Evolutionary conservation across 2,329 filamentous ascomycete species (phyloP), one percentile per base, ranked within the genome.

Genomic region (Hypoxylon rubiginosum): DNA sequence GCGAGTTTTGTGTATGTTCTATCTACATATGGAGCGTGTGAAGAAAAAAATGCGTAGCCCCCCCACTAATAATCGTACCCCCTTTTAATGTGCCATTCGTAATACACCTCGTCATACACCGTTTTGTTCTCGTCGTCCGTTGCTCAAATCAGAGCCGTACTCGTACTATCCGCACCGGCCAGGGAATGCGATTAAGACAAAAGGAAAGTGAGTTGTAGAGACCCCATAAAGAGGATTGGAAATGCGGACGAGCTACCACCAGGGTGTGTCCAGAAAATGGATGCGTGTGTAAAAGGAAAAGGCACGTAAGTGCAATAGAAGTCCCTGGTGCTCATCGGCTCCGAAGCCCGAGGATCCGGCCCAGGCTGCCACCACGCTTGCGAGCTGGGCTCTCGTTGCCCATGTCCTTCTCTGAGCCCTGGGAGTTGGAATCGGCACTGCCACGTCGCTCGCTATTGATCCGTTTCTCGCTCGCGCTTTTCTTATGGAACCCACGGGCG

Each of bases 401-500:
- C 11, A 66, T 50, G n/a, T 60, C 58, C 21, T 69, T 62, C 2
- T 66, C 58, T 1, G 54, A 57, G 55, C n/a, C 43, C 15, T 56
- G 58, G n/a, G n/a, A n/a, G n/a, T n/a, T n/a, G 15, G 62, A 39
- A 30, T 58, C 52, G 11, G 48, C 64, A 24, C 62, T 64, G 3
- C 39, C 50, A 24, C 62, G 58, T 46, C 64, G 58, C 17, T 50
- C 48, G 30, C 19, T 51, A 15, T 21, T 51, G n/a, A 45, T 48
- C n/a, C 70, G 66, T 62, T 72, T 74, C 54, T 73, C 71, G 60
- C 72, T 73, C 2, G 71, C 70, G 58, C 74, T 76, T 64, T 76
- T 78, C 71, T 76, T 76, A 60, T 77, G 75, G 9, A 86, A 80
- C 17, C 81, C 80, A 49, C 83, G 82, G 57, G 84, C 82, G 17